Conservation (phyloP, 495 filamentous ascomycete species). For the Clavariopsis aquatica region DNA sequence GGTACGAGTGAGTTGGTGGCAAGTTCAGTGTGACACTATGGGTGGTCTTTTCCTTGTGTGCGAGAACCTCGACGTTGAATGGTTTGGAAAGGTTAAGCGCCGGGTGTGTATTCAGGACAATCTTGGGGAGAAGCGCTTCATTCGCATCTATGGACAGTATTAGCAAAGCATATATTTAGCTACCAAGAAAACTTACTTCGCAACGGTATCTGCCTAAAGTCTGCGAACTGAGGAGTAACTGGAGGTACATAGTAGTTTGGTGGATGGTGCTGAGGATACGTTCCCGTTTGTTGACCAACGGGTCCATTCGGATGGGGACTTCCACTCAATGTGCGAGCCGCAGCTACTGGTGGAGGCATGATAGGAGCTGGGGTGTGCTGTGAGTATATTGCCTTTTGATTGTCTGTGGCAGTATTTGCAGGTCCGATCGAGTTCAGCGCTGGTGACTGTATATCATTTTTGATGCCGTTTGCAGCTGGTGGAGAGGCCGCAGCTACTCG, state of each 20-base stretch:
- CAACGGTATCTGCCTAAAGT: constrained; percentile 26
- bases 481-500: constrained; percentile 38
- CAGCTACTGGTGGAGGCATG: constrained; percentile 32
- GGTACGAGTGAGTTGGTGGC: constrained; percentile 60
- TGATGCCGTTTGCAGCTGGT: constrained; percentile 37
- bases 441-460: constrained; percentile 41
- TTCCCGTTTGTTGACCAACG: constrained; percentile 22
- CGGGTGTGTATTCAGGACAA: constrained; percentile 63
- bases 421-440: constrained; percentile 33
- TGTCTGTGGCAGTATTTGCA: constrained; percentile 32
- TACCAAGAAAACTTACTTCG: constrained; percentile 29
- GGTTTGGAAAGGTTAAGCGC: constrained; percentile 51
- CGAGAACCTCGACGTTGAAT: constrained; percentile 60
- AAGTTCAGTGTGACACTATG: constrained; percentile 69
- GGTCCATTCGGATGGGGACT: constrained; percentile 35
- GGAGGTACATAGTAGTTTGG: constrained; percentile 33
- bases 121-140: constrained; percentile 45
- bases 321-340: constrained; percentile 31
- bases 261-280: constrained; percentile 22
- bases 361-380: constrained; percentile 20
- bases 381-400: constrained; percentile 23
- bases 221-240: constrained; percentile 14
- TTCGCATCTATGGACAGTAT: constrained; percentile 26
- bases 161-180: constrained; percentile 8
- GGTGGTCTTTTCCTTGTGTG: constrained; percentile 61